Conservation (phyloP, 352 stramenopile genomes). For the Phytophthora pisi region DNA sequence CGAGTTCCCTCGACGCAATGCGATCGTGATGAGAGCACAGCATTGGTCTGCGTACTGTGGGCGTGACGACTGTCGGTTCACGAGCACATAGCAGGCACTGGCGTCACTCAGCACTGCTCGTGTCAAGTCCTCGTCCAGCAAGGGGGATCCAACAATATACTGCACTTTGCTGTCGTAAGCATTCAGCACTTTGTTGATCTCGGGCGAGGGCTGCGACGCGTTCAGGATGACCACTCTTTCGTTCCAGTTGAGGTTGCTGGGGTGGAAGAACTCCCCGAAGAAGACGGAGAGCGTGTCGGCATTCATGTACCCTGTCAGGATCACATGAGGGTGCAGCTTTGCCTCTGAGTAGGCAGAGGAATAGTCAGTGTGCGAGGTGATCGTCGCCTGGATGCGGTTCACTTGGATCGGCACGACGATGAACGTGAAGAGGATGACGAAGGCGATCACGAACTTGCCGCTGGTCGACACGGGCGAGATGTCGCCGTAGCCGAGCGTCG, state of each 20-base stretch:
- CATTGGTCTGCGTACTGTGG: constrained; percentile 75
- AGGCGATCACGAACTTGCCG: constrained; percentile 79
- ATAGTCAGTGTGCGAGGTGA: constrained; percentile 81
- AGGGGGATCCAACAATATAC: constrained; percentile 83
- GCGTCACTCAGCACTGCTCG: constrained; percentile 59
- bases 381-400: constrained; percentile 74
- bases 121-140: constrained; percentile 78
- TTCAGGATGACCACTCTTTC: constrained; percentile 83
- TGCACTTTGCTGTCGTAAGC: constrained; percentile 75
- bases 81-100: constrained; percentile 72
- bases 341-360: constrained; percentile 74
- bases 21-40: constrained; percentile 76
- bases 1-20: constrained; percentile 69
- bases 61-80: constrained; percentile 58
- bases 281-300: constrained; percentile 69
- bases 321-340: constrained; percentile 77
- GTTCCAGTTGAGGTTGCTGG: constrained; percentile 86
- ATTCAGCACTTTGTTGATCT: constrained; percentile 82
- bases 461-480: constrained; percentile 65
- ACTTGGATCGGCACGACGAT: constrained; percentile 83
- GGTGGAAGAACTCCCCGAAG: constrained; percentile 84
- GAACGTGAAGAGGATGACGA: constrained; percentile 86
- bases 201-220: constrained; percentile 52
- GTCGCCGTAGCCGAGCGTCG: constrained; percentile 85
- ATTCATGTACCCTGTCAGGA: constrained; percentile 78